Conservation (phyloP, 768 basidiomycete species). For the Russula brevipes region DNA sequence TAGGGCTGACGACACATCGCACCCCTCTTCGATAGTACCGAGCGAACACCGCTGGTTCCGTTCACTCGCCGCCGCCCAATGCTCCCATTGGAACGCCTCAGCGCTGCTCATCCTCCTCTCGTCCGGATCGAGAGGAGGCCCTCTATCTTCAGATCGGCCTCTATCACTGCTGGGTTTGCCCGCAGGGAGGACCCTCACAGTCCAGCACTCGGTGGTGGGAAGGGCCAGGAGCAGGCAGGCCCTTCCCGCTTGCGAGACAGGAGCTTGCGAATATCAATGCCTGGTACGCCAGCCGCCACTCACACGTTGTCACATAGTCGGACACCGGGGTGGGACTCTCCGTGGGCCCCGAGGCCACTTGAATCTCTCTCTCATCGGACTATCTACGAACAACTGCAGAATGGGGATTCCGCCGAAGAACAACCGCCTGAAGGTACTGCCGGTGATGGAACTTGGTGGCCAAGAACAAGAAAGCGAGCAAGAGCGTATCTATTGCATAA, state of each 20-base stretch:
- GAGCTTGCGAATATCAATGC: constrained; percentile 32
- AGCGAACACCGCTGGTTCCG: constrained; percentile 56
- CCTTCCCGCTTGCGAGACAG: constrained; percentile 18
- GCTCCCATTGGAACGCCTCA: not conserved
- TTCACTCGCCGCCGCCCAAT: constrained; percentile 54
- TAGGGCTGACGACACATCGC: constrained; percentile 51
- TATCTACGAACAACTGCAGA: constrained; percentile 19
- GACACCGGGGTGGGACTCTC: constrained; percentile 64
- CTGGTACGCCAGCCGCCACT: constrained; percentile 33
- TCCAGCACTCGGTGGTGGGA: constrained; percentile 24
- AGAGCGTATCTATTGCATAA: constrained; percentile 69
- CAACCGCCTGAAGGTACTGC: constrained; percentile 12
- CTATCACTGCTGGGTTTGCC: not conserved
- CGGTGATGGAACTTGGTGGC: constrained; percentile 27
- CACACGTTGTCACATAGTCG: constrained; percentile 51
- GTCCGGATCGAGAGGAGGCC: constrained; percentile 10
- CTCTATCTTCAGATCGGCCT: not conserved
- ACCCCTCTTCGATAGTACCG: constrained; percentile 40
- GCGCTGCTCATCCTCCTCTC: not conserved
- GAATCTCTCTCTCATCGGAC: constrained; percentile 1
- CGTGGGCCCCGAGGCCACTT: constrained; percentile 51
- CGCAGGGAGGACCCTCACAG: not conserved
- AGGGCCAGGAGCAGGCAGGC: constrained; percentile 24
- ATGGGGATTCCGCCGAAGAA: constrained; percentile 1
- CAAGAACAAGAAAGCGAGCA: constrained; percentile 43